These are phyloP conservation scores for Firmiana major DNA, from an alignment of 345 rosid genomes.

Conservation along the genomic window DNA sequence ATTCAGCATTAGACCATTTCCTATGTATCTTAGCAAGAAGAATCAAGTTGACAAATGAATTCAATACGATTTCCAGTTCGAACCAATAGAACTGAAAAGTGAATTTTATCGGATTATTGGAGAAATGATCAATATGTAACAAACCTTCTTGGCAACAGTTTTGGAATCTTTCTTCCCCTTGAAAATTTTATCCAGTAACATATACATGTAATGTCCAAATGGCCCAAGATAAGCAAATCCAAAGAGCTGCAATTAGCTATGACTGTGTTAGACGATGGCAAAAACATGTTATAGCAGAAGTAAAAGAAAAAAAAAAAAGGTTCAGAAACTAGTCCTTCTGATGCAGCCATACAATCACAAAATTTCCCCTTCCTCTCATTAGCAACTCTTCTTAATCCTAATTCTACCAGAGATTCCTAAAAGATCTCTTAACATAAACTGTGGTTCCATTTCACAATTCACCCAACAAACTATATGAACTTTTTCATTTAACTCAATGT, in stretches of 20 bases:
- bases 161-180: slow-evolving; percentile 81
- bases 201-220: slow-evolving; percentile 70
- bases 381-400: not conserved
- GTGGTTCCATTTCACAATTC: not conserved
- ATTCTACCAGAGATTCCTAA: not conserved
- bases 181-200: slow-evolving; percentile 70
- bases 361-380: not conserved
- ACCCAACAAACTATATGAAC: not conserved
- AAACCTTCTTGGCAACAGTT: slow-evolving; percentile 93
- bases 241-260: slow-evolving; percentile 50
- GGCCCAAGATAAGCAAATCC: slow-evolving; percentile 88
- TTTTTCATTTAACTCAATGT: not conserved
- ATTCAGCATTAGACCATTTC: not conserved
- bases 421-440: not conserved
- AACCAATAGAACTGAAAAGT: not conserved
- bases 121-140: not conserved
- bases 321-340: not conserved
- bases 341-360: not conserved
- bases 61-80: not conserved
- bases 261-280: not conserved
- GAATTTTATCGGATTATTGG: not conserved
- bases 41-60: not conserved
- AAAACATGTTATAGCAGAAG: not conserved
- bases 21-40: not conserved
- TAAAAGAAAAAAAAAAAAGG: not conserved